phyloP scores from a whole-genome alignment of 2,329 filamentous ascomycete genomes.

The Escovopsis sp. region DNA sequence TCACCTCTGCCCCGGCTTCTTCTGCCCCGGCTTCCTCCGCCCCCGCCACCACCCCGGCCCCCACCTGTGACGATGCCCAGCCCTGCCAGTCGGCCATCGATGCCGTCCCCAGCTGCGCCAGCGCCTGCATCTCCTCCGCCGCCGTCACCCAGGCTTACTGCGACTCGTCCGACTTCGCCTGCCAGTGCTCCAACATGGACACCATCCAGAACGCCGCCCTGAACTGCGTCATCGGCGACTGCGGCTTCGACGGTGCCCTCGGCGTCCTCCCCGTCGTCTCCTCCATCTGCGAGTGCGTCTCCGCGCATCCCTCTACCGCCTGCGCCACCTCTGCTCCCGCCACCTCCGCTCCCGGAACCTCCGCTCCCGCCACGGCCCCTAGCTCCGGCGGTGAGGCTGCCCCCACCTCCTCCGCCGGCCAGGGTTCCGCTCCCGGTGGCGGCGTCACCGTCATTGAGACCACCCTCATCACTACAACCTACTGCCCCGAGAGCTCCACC shows the following conservation, averaged over 20 bases:
- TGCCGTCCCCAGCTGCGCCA: constrained; percentile 11
- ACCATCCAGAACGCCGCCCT: constrained; percentile 10
- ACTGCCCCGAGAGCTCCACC: too few relatives aligned
- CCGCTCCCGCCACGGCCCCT: too few relatives aligned
- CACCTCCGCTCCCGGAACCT: too few relatives aligned
- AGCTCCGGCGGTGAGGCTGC: too few relatives aligned
- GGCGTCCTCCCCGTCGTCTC: constrained; percentile 9
- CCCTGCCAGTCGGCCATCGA: constrained; percentile 13
- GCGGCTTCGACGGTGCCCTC: constrained; percentile 7
- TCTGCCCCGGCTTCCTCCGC: too few relatives aligned
- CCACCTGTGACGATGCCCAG: background rate
- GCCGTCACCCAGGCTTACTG: constrained; percentile 11
- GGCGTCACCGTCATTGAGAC: background rate
- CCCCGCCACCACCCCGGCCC: background rate
- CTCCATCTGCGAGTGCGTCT: constrained; percentile 12
- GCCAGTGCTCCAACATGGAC: constrained; percentile 10
- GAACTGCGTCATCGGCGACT: constrained; percentile 10
- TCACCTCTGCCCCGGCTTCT: too few relatives aligned
- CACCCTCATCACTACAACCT: background rate
- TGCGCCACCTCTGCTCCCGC: constrained; percentile 4
- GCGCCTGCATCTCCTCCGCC: constrained; percentile 12
- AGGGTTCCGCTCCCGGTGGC: too few relatives aligned
- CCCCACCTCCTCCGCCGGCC: background rate
- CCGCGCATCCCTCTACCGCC: constrained; percentile 9
- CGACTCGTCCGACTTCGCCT: constrained; percentile 10